These are phyloP conservation scores for Talaromyces sp. DNA, from an alignment of 2,329 filamentous ascomycete genomes.

Conservation along the genomic window DNA sequence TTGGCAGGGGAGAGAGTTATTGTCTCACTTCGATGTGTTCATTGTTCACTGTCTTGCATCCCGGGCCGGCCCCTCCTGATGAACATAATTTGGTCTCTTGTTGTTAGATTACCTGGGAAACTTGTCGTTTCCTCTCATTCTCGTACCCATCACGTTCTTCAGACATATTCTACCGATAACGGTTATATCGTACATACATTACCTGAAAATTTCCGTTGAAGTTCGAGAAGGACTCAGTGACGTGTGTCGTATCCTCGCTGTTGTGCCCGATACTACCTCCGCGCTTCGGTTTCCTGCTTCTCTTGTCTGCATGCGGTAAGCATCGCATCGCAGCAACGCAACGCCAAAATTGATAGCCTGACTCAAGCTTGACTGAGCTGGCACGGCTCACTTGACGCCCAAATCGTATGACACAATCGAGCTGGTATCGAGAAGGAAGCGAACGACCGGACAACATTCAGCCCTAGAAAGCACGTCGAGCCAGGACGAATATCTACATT, in stretches of 20 bases:
- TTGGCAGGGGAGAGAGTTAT: not conserved
- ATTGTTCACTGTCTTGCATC: not conserved
- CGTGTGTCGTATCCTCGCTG: not conserved
- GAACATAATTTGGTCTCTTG: not conserved
- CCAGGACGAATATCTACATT: slow-evolving; percentile 3
- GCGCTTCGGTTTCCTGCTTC: not conserved
- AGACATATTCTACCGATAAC: not conserved
- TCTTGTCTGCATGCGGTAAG: slow-evolving; percentile 9
- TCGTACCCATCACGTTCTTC: not conserved
- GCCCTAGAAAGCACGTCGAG: not conserved
- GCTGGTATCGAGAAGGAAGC: slow-evolving; percentile 22
- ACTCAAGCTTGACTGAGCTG: not conserved
- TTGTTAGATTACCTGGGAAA: not conserved
- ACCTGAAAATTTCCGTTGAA: not conserved
- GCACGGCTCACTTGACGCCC: not conserved
- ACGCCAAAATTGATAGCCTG: not conserved
- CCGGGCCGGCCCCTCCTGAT: slow-evolving; percentile 5
- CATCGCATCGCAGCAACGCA: slow-evolving; percentile 2
- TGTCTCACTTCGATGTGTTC: slow-evolving; percentile 7
- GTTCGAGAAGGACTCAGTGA: not conserved
- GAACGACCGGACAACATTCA: not conserved
- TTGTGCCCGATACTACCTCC: not conserved
- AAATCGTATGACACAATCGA: not conserved
- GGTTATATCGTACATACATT: not conserved
- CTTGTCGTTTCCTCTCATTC: not conserved